Percentiles rank a stretch among this genome's conserved stretches.
phyloP scores from a whole-genome alignment of 306 rosid genomes.

The Trifolium dubium region DNA sequence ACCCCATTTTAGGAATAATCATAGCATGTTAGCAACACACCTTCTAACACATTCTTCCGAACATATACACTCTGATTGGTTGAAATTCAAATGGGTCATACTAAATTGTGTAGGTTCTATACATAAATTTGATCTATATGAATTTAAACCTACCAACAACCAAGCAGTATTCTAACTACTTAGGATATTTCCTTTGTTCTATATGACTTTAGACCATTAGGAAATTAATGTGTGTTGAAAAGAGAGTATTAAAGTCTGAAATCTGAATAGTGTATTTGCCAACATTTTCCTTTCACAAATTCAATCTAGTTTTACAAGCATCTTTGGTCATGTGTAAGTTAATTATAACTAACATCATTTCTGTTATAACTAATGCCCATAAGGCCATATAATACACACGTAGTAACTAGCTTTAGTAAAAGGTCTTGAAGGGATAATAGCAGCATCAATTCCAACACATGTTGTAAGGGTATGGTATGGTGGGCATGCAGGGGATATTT shows the following conservation, averaged over 20 bases:
- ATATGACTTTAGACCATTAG: not conserved
- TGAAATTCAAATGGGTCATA: not conserved
- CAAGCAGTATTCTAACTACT: too few relatives aligned
- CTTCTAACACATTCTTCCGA: not conserved
- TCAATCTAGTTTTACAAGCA: constrained; percentile 33
- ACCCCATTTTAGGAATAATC: constrained; percentile 39
- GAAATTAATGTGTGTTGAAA: not conserved
- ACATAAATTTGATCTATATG: not conserved
- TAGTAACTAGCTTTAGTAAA: constrained; percentile 31
- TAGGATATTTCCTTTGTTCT: not conserved
- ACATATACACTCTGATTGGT: not conserved
- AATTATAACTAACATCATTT: too few relatives aligned
- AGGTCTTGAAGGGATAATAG: constrained; percentile 34
- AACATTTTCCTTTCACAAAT: constrained; percentile 3
- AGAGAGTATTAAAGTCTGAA: not conserved
- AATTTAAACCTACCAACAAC: too few relatives aligned
- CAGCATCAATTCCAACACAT: constrained; percentile 46
- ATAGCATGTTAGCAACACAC: not conserved
- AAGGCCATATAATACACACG: constrained; percentile 20
- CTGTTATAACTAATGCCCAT: constrained; percentile 26
- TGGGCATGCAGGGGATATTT: constrained; percentile 43
- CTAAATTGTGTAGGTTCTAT: not conserved
- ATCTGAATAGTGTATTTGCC: not conserved
- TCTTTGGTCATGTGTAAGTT: constrained; percentile 11
- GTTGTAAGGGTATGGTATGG: constrained; percentile 31